Conservation (phyloP, 129 eudicot species). For the Flaveria trinervia region DNA sequence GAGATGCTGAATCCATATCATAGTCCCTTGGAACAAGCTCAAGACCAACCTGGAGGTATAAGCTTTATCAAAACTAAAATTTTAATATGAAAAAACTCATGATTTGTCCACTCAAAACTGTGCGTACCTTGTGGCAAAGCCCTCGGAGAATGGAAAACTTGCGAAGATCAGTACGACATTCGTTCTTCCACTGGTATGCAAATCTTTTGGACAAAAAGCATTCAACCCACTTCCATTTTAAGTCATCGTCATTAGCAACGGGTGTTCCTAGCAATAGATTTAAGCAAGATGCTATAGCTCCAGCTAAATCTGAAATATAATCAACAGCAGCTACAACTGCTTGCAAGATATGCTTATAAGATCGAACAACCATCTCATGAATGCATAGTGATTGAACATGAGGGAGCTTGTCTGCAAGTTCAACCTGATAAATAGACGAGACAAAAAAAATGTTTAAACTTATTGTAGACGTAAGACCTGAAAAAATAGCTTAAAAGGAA, state of each 20-base stretch:
- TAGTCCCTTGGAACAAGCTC: slow-evolving; percentile 96
- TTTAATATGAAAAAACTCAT: slow-evolving; percentile 5
- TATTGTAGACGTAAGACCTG: background rate
- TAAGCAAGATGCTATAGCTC: slow-evolving; percentile 78
- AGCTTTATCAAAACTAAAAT: slow-evolving; percentile 12
- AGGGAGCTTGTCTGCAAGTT: slow-evolving; percentile 97
- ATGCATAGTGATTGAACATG: slow-evolving; percentile 96
- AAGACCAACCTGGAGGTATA: slow-evolving; percentile 72
- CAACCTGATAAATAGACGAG: slow-evolving; percentile 53
- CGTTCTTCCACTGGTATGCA: slow-evolving; percentile 76
- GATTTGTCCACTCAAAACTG: background rate
- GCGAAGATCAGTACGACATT: slow-evolving; percentile 60
- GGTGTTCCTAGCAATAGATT: slow-evolving; percentile 77
- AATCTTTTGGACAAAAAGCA: slow-evolving; percentile 72
- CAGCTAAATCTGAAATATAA: slow-evolving; percentile 61
- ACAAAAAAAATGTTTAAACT: slow-evolving; percentile 17
- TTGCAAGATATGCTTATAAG: slow-evolving; percentile 87
- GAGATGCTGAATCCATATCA: slow-evolving; percentile 79
- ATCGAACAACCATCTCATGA: slow-evolving; percentile 97
- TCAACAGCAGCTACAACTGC: slow-evolving; percentile 88
- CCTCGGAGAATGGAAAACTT: slow-evolving; percentile 96
- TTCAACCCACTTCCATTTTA: slow-evolving; percentile 91
- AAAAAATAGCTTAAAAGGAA: background rate
- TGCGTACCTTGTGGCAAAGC: slow-evolving; percentile 84
- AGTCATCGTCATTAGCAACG: slow-evolving; percentile 43